These are phyloP conservation scores for Blastocrithidia nonstop DNA, from an alignment of 208 protist genomes.

Conservation along the genomic window DNA sequence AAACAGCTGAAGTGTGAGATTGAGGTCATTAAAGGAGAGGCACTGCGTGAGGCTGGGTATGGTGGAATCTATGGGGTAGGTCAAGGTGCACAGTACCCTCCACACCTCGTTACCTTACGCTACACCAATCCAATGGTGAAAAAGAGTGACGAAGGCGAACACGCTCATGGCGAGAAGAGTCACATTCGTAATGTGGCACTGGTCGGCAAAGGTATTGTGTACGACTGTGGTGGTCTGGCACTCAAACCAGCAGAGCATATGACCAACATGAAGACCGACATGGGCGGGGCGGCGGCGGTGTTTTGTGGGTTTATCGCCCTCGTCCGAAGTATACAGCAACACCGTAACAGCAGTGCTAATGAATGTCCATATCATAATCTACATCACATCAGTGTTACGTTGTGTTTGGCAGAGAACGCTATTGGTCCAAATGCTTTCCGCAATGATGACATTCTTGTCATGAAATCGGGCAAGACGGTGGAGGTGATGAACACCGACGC, in stretches of 20 bases:
- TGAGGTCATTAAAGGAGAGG: constrained; percentile 52
- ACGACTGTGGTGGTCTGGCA: constrained; percentile 78
- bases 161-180: not conserved
- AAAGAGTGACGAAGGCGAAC: not conserved
- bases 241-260: constrained; percentile 64
- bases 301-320: constrained; percentile 64
- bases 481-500: constrained; percentile 86
- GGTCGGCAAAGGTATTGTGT: constrained; percentile 81
- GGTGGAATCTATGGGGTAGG: constrained; percentile 66
- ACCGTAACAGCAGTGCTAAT: constrained; percentile 11
- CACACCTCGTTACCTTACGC: constrained; percentile 47
- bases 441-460: constrained; percentile 71
- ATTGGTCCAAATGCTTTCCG: constrained; percentile 50
- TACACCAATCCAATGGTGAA: constrained; percentile 31
- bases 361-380: not conserved
- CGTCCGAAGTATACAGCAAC: constrained; percentile 28
- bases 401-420: constrained; percentile 80
- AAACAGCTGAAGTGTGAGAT: constrained; percentile 21
- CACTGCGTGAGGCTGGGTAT: constrained; percentile 47
- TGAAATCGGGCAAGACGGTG: constrained; percentile 78
- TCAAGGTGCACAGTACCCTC: constrained; percentile 39
- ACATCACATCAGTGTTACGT: constrained; percentile 33
- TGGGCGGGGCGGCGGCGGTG: constrained; percentile 70
- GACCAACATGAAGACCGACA: constrained; percentile 83
- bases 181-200: constrained; percentile 37